These are phyloP conservation scores for Hypoxylon sp. DNA, from an alignment of 2,329 filamentous ascomycete genomes.

Conservation along the genomic window DNA sequence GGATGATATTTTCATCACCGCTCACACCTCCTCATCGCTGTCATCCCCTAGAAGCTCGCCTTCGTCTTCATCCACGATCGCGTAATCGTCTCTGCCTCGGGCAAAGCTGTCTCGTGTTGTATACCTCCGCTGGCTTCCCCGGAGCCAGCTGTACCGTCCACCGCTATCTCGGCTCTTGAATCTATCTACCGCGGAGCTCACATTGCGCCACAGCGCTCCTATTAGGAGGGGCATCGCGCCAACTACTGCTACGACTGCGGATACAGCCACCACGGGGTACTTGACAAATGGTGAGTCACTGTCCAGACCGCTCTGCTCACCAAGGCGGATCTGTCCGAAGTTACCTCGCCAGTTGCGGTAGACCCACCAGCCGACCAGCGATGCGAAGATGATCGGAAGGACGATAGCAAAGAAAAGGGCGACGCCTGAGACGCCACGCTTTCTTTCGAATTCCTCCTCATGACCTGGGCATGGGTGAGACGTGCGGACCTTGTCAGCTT, in stretches of 20 bases:
- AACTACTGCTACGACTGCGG: constrained; percentile 73
- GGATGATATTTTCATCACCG: not conserved
- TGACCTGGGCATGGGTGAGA: constrained; percentile 80
- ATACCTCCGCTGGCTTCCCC: constrained; percentile 76
- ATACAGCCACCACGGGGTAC: constrained; percentile 83
- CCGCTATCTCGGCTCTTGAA: constrained; percentile 63
- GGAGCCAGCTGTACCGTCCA: constrained; percentile 65
- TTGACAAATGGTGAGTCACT: constrained; percentile 83
- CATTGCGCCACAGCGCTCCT: constrained; percentile 79
- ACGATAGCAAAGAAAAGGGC: constrained; percentile 89
- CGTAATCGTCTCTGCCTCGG: constrained; percentile 88
- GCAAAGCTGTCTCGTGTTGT: constrained; percentile 92
- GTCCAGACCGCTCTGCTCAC: constrained; percentile 77
- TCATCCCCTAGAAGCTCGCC: constrained; percentile 95
- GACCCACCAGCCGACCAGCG: constrained; percentile 84
- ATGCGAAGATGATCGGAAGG: constrained; percentile 80
- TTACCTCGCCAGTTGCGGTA: constrained; percentile 89
- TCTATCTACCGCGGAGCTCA: constrained; percentile 66
- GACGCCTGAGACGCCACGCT: constrained; percentile 78
- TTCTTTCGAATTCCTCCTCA: constrained; percentile 83
- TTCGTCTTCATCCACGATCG: constrained; percentile 91
- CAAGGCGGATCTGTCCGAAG: constrained; percentile 92
- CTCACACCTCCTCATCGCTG: constrained; percentile 86
- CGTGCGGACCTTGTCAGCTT: constrained; percentile 77
- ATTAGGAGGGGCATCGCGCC: constrained; percentile 78